Evolutionary conservation across 257 asterid species (phyloP), one percentile per base, ranked within the genome.

Genomic region (Lantana camara): DNA sequence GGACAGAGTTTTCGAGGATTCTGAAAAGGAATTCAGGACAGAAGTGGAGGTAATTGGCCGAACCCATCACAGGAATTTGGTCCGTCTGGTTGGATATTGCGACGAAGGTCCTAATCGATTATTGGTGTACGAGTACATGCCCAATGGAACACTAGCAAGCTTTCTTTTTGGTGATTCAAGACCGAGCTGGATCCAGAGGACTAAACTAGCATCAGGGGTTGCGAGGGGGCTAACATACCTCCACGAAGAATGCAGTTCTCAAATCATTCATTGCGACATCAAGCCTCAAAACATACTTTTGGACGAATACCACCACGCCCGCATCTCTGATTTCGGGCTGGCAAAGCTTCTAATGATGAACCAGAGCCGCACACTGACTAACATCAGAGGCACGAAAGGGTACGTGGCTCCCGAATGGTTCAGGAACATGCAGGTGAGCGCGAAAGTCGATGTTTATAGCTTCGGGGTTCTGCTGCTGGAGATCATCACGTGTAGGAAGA

Each of bases 341-440:
- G 91, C 91, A 1, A 86, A 86, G 57, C 73, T 83, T 13, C 1
- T 83, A 68, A 40, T 4, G 77, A 64, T 74, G 58, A 61, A 86
- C 12, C 86, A 79, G 80, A 79, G 80, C 46, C 46, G 72, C 27
- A 81, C 88, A 0, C 2, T 17, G 2, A 81, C 89, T 0, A 60
- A 66, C 3, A 72, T 79, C 22, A 68, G 91, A 51, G 91, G 91
- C 9, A 83, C 85, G 9, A 83, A 75, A 54, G 88, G 95, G 3
- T 83, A 86, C 21, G 82, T 86, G 5, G 95, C 84, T 12, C 95
- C 91, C 0, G 91, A 83, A 37, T 83, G 95, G 95, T 77, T 75
- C 42, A 72, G 83, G 64, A 79, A 86, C 75, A 72, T 37, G 8
- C 71, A 54, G 55, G 29, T 86, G 13, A 81, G 67, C 0, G 73